A percentile compares a stretch with the other conserved stretches of the same genome.
Conservation (phyloP, 1,139 yeast species). For the Yamadazyma spencermartinsiae region DNA sequence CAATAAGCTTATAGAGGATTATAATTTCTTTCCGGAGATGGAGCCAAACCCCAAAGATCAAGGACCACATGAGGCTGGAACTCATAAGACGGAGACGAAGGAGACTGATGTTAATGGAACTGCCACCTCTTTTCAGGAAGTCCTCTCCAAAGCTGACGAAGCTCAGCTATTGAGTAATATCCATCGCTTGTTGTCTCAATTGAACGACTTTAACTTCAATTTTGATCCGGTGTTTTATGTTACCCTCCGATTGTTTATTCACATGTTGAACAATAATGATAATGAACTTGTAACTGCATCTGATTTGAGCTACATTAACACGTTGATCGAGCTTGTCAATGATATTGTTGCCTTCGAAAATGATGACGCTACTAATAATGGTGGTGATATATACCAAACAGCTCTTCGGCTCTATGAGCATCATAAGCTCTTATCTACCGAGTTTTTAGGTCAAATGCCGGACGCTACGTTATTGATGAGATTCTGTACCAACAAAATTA, state of each 20-base stretch:
- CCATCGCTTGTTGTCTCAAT: constrained; percentile 24
- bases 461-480: constrained; percentile 30
- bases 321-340: constrained; percentile 23
- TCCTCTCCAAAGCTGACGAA: constrained; percentile 1
- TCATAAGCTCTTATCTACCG: constrained; percentile 20
- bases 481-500: constrained; percentile 21
- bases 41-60: neutral
- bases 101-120: neutral
- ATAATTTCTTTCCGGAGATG: constrained; percentile 8
- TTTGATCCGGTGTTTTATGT: constrained; percentile 27
- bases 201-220: constrained; percentile 30
- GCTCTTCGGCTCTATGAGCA: constrained; percentile 24
- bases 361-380: constrained; percentile 22
- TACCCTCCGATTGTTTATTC: constrained; percentile 24
- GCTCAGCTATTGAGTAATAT: constrained; percentile 12
- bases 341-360: constrained; percentile 32
- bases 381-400: constrained; percentile 22
- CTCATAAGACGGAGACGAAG: neutral
- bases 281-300: constrained; percentile 19
- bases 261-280: constrained; percentile 19
- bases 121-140: neutral
- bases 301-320: constrained; percentile 26
- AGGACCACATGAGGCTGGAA: too few species aligned
- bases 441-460: constrained; percentile 2
- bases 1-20: constrained; percentile 1